Evolutionary conservation across 2,329 filamentous ascomycete species (phyloP).

Genomic region (Diaporthe citriasiana): DNA sequence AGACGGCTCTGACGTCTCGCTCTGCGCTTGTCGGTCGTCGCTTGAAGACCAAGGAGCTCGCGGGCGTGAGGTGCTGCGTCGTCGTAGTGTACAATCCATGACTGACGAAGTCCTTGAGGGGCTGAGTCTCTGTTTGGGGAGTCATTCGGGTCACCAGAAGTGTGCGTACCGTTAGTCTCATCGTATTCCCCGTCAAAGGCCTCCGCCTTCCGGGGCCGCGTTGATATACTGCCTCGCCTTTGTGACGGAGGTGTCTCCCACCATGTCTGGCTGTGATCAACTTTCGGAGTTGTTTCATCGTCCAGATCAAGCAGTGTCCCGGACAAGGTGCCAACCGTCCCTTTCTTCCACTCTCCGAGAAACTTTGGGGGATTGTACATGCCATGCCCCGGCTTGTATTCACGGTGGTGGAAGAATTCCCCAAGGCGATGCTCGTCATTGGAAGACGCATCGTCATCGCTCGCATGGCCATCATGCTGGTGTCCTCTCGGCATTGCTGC

Average conservation of each 20-base stretch:
- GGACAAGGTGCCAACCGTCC: conserved; percentile 72
- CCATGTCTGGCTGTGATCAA: conserved; percentile 70
- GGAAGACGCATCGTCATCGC: conserved; percentile 49
- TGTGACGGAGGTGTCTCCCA: conserved; percentile 75
- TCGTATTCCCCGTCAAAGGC: conserved; percentile 78
- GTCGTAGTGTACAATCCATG: conserved; percentile 32
- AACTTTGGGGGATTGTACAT: conserved; percentile 72
- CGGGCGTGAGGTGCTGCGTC: conserved; percentile 30
- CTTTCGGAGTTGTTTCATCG: conserved; percentile 51
- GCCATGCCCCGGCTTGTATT: conserved; percentile 64
- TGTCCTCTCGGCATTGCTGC: conserved; percentile 35
- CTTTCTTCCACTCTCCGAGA: conserved; percentile 82
- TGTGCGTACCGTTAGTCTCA: conserved; percentile 67
- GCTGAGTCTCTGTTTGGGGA: background rate
- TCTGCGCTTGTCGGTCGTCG: conserved; percentile 38
- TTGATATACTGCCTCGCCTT: conserved; percentile 61
- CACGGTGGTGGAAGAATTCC: conserved; percentile 59
- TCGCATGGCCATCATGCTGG: conserved; percentile 49
- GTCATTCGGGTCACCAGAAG: background rate
- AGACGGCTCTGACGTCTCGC: conserved; percentile 40
- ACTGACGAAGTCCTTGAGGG: conserved; percentile 23
- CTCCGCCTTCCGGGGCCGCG: conserved; percentile 69
- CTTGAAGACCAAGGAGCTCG: conserved; percentile 33
- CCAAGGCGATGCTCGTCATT: conserved; percentile 51
- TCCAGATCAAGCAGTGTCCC: conserved; percentile 73